Conservation (phyloP, 1,139 yeast species). For the Suhomyces anneliseae region DNA sequence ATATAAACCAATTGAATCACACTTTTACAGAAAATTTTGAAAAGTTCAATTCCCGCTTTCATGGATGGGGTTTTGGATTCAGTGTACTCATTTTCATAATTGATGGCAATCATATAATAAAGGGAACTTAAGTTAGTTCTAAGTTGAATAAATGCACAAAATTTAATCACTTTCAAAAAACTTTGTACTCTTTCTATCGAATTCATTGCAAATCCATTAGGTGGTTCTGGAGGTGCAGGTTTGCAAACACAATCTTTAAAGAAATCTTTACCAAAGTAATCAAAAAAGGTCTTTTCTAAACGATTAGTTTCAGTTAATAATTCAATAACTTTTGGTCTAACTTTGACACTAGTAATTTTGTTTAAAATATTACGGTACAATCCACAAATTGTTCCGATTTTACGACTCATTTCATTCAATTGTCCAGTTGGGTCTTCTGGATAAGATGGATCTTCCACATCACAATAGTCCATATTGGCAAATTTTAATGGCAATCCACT, state of each 20-base stretch:
- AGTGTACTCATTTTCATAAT: constrained; percentile 39
- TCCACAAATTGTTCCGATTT: constrained; percentile 22
- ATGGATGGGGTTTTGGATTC: constrained; percentile 33
- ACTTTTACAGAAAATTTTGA: constrained; percentile 44
- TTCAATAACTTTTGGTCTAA: constrained; percentile 39
- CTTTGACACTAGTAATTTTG: constrained; percentile 30
- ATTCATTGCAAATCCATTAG: constrained; percentile 15
- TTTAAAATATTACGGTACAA: constrained; percentile 33
- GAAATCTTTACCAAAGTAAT: constrained; percentile 46
- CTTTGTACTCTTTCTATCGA: constrained; percentile 15
- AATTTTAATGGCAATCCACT: constrained; percentile 36
- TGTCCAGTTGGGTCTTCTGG: constrained; percentile 20
- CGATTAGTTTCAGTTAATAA: constrained; percentile 39
- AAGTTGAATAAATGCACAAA: constrained; percentile 37
- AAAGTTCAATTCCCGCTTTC: constrained; percentile 45
- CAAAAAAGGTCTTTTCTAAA: constrained; percentile 38
- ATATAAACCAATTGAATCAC: constrained; percentile 48
- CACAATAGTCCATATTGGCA: constrained; percentile 29
- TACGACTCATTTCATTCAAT: constrained; percentile 15
- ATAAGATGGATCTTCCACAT: constrained; percentile 31
- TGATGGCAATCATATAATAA: constrained; percentile 44
- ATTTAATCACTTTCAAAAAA: constrained; percentile 35
- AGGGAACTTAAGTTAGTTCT: constrained; percentile 46
- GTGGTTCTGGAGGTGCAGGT: constrained; percentile 25
- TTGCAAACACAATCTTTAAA: constrained; percentile 42